These are phyloP conservation scores for Usnea hakonensis DNA, from an alignment of 495 filamentous ascomycete genomes.

Conservation along the genomic window DNA sequence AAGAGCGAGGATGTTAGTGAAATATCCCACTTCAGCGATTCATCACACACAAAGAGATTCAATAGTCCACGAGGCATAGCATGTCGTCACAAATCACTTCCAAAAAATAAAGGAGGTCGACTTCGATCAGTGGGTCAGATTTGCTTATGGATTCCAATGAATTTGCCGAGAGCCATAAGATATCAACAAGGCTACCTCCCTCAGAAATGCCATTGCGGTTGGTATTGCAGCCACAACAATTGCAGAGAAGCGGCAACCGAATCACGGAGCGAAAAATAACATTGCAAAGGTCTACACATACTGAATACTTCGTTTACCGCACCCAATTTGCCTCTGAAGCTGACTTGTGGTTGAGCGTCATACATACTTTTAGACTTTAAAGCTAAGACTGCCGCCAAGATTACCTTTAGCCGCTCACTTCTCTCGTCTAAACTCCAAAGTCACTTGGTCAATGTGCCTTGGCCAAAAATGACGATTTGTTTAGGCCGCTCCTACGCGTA, in stretches of 20 bases:
- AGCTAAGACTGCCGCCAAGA: too few relatives aligned
- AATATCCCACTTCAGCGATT: neutral
- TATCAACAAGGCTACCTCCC: too few relatives aligned
- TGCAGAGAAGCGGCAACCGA: neutral
- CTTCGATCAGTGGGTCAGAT: too few relatives aligned
- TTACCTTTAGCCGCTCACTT: too few relatives aligned
- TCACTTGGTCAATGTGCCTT: too few relatives aligned
- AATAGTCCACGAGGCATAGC: too few relatives aligned
- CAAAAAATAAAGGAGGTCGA: neutral
- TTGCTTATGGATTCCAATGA: neutral
- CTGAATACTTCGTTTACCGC: neutral
- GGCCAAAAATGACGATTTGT: too few relatives aligned
- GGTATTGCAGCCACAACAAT: neutral
- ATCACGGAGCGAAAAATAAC: neutral
- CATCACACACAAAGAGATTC: neutral
- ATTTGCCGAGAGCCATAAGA: neutral
- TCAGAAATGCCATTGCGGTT: neutral
- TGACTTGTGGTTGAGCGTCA: too few relatives aligned
- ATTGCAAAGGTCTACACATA: neutral
- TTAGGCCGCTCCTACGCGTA: too few relatives aligned
- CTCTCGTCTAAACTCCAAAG: too few relatives aligned
- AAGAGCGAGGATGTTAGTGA: neutral
- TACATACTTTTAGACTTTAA: too few relatives aligned
- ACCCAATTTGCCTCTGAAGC: neutral
- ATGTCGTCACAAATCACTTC: neutral